Conservation (phyloP, 2,329 filamentous ascomycete genomes). For the Verticillium isaacii region DNA sequence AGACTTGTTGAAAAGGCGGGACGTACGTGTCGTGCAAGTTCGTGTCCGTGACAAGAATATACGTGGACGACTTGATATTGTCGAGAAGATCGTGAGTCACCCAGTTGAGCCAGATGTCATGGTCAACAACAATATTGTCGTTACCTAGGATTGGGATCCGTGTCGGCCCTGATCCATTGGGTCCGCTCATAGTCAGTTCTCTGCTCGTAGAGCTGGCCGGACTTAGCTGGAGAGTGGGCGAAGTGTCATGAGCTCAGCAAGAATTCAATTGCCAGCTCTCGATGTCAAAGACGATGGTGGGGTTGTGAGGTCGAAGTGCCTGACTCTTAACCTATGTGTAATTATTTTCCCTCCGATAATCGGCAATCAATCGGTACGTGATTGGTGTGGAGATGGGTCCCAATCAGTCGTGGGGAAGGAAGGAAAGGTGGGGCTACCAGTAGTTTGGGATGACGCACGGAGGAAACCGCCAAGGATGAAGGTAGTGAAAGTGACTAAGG, state of each 20-base stretch:
- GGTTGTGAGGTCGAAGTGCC: neutral
- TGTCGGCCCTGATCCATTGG: slow-evolving; percentile 35
- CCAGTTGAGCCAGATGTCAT: slow-evolving; percentile 81
- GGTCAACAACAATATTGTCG: slow-evolving; percentile 87
- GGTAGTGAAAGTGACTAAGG: no score
- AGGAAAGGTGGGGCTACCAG: no score
- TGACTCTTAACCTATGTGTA: neutral
- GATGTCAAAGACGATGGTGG: neutral
- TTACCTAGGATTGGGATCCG: slow-evolving; percentile 79
- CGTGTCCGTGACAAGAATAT: slow-evolving; percentile 94
- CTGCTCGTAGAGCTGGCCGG: neutral
- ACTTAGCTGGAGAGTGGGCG: neutral
- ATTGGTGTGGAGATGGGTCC: no score
- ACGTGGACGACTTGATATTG: slow-evolving; percentile 79
- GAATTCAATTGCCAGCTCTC: neutral
- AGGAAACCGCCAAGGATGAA: no score
- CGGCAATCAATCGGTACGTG: no score
- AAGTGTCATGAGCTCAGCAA: neutral
- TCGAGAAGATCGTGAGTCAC: slow-evolving; percentile 76
- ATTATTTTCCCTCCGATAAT: neutral
- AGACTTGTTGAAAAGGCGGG: slow-evolving; percentile 58
- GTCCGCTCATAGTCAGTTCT: slow-evolving; percentile 7
- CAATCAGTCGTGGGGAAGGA: no score
- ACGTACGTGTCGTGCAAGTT: slow-evolving; percentile 82
- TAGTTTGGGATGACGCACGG: no score